phyloP scores from a whole-genome alignment of 1,284 basidiomycete genomes.

The Inonotus obliquus region DNA sequence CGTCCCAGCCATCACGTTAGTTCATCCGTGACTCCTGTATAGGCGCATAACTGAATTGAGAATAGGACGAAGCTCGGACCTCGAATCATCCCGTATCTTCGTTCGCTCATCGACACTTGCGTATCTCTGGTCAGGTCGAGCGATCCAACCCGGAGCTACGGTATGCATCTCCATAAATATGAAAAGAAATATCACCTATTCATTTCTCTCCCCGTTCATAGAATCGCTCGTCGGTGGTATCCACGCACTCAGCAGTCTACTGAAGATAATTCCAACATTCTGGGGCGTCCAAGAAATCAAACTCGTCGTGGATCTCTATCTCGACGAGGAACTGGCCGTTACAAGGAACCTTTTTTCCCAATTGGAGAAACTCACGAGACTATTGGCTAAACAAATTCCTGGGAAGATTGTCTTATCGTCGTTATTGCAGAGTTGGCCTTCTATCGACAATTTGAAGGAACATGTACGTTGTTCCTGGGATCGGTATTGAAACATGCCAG shows the following conservation, averaged over 20 bases:
- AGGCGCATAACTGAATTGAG: not conserved
- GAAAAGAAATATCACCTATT: not conserved
- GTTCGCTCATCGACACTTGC: conserved; percentile 61
- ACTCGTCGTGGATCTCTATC: conserved; percentile 50
- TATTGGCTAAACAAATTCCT: conserved; percentile 65
- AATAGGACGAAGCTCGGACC: conserved; percentile 74
- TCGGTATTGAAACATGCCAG: conserved; percentile 21
- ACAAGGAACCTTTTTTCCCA: conserved; percentile 26
- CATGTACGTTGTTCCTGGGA: not conserved
- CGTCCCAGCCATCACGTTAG: conserved; percentile 59
- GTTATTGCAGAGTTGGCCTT: conserved; percentile 53
- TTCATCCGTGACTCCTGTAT: conserved; percentile 19
- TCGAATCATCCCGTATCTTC: conserved; percentile 80
- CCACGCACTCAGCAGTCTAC: conserved; percentile 48
- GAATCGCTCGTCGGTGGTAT: conserved; percentile 36
- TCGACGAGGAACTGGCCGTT: conserved; percentile 38
- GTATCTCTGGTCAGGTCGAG: conserved; percentile 40
- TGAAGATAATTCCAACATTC: conserved; percentile 64
- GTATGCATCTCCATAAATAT: conserved; percentile 1
- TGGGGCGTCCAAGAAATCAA: conserved; percentile 61
- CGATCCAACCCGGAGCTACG: not conserved
- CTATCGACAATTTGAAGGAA: conserved; percentile 12
- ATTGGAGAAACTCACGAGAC: conserved; percentile 42
- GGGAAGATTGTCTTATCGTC: conserved; percentile 64
- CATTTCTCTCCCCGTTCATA: not conserved